Evolutionary conservation across 1,284 basidiomycete species (phyloP).

Genomic region (Rhodotorula sp.): DNA sequence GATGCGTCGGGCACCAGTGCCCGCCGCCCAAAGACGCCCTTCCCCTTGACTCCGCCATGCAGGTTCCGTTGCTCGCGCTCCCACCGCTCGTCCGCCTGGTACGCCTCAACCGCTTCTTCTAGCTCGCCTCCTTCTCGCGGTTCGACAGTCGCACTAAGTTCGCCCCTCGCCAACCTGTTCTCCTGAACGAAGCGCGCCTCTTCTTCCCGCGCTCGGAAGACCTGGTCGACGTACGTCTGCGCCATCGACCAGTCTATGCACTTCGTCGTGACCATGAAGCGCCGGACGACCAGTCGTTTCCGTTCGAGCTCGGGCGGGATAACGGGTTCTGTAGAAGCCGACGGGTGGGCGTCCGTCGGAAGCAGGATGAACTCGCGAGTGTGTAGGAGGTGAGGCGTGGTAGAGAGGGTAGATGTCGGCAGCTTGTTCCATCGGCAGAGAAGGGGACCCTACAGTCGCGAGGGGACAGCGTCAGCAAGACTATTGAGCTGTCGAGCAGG

Average conservation of each 20-base stretch:
- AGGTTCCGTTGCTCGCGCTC: slow-evolving; percentile 25
- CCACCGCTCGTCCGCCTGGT: slow-evolving; percentile 32
- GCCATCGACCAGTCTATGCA: slow-evolving; percentile 32
- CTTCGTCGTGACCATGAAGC: slow-evolving; percentile 31
- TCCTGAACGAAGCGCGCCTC: slow-evolving; percentile 17
- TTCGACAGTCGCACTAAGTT: not conserved
- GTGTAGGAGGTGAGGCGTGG: slow-evolving; percentile 69
- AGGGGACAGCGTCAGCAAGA: not conserved
- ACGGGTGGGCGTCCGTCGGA: slow-evolving; percentile 50
- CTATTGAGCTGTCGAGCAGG: not conserved
- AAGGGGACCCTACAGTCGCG: slow-evolving; percentile 54
- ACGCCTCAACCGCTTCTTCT: slow-evolving; percentile 27
- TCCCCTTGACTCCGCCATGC: slow-evolving; percentile 11
- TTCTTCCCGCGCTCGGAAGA: slow-evolving; percentile 16
- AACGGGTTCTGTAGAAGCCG: slow-evolving; percentile 22
- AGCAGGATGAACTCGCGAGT: slow-evolving; percentile 61
- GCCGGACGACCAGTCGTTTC: slow-evolving; percentile 26
- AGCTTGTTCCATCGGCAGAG: slow-evolving; percentile 66
- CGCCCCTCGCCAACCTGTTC: slow-evolving; percentile 17
- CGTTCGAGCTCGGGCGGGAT: slow-evolving; percentile 22
- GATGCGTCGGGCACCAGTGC: slow-evolving; percentile 19
- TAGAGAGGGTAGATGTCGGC: slow-evolving; percentile 62
- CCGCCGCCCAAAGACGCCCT: slow-evolving; percentile 11
- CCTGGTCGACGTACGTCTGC: slow-evolving; percentile 25
- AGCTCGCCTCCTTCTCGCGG: slow-evolving; percentile 34